These are phyloP conservation scores for Fusarium papillatum DNA, from an alignment of 2,329 filamentous ascomycete genomes.

Conservation along the genomic window DNA sequence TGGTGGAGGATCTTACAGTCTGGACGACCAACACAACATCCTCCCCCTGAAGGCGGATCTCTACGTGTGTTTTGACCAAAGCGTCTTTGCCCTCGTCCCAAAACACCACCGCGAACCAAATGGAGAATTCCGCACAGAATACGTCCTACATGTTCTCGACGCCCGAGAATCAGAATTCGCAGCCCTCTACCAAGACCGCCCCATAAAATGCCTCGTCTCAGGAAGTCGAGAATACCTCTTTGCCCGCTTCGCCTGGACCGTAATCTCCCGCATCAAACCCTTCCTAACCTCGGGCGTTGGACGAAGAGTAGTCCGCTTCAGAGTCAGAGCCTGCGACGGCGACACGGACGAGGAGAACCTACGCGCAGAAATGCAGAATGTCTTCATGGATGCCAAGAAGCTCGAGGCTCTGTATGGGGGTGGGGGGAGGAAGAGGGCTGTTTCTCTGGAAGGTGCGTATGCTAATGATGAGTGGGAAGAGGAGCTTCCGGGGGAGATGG, in stretches of 20 bases:
- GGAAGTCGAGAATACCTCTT: constrained; percentile 33
- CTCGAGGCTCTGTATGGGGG: constrained; percentile 25
- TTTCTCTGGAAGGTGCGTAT: constrained; percentile 24
- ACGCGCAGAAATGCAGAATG: constrained; percentile 26
- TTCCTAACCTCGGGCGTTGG: constrained; percentile 33
- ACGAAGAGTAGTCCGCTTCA: constrained; percentile 15
- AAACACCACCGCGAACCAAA: constrained; percentile 5
- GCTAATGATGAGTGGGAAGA: constrained; percentile 38
- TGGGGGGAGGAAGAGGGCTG: neutral
- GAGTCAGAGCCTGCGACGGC: constrained; percentile 8
- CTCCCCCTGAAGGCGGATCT: constrained; percentile 33
- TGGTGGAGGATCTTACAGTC: constrained; percentile 28
- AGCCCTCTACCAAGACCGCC: constrained; percentile 27
- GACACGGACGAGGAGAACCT: constrained; percentile 25
- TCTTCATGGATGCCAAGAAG: constrained; percentile 30
- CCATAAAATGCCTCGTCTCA: constrained; percentile 8
- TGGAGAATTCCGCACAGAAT: constrained; percentile 9
- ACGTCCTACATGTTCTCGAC: constrained; percentile 23
- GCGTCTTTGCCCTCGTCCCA: constrained; percentile 30
- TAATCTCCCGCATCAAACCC: constrained; percentile 25
- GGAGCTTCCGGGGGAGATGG: constrained; percentile 32
- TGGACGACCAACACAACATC: constrained; percentile 35
- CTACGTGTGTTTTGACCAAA: constrained; percentile 35
- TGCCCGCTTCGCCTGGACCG: constrained; percentile 26
- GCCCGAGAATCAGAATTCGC: constrained; percentile 31